Conservation (phyloP, 202 grass and related monocot species). For the Eragrostis tef region DNA sequence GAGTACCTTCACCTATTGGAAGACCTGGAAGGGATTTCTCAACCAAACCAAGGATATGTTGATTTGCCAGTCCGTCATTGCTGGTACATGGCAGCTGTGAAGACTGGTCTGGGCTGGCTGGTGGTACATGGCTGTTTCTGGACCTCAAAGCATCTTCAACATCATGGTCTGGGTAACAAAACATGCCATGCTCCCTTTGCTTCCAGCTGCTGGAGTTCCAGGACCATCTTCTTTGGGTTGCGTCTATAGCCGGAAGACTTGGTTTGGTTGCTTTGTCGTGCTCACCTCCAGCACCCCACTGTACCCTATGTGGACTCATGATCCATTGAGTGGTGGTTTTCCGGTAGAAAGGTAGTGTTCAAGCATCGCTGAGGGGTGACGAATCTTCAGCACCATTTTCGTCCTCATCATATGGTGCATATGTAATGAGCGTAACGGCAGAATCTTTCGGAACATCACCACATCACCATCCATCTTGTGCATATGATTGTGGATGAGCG, state of each 20-base stretch:
- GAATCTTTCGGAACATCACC: neutral
- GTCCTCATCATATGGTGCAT: neutral
- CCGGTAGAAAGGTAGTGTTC: neutral
- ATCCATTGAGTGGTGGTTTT: neutral
- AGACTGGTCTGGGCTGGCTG: neutral
- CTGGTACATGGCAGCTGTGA: neutral
- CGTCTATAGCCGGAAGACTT: neutral
- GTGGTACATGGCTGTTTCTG: neutral
- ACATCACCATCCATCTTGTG: neutral
- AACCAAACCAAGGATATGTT: neutral
- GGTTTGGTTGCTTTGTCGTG: neutral
- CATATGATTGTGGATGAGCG: neutral
- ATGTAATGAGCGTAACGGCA: neutral
- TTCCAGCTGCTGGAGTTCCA: neutral
- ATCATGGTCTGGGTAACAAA: neutral
- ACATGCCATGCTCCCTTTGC: neutral
- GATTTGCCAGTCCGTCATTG: neutral
- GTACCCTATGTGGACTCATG: neutral
- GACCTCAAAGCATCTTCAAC: neutral
- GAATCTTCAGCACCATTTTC: neutral
- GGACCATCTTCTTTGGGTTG: neutral
- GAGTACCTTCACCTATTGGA: neutral
- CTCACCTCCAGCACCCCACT: neutral
- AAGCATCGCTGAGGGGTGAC: neutral
- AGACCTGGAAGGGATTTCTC: neutral